Conservation (phyloP, 257 asterid genomes). For the Fraxinus pennsylvanica region DNA sequence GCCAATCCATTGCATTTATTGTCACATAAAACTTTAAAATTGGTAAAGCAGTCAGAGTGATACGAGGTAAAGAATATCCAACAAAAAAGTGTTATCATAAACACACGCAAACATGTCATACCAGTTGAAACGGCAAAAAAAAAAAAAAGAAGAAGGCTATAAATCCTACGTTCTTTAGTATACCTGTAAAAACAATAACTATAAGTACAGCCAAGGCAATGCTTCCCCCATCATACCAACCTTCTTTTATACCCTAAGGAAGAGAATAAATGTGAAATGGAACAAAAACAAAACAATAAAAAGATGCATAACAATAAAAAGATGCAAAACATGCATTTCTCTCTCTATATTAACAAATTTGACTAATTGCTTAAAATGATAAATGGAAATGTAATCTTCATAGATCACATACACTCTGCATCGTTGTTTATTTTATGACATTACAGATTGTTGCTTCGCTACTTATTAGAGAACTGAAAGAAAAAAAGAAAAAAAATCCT, state of each 20-base stretch:
- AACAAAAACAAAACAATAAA: not conserved
- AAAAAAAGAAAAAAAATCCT: not conserved
- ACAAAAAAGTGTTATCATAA: not conserved
- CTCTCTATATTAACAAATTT: not conserved
- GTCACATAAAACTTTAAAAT: not conserved
- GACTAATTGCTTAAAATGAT: not conserved
- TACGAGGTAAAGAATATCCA: not conserved
- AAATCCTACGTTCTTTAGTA: not conserved
- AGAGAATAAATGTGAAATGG: constrained; percentile 18
- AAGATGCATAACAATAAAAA: not conserved
- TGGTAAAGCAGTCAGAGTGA: not conserved
- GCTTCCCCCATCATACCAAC: constrained; percentile 99
- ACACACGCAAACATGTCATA: not conserved
- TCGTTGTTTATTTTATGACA: not conserved
- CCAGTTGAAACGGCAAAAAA: constrained; percentile 9
- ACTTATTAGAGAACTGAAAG: not conserved
- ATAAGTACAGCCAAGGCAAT: constrained; percentile 85
- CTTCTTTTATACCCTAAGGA: constrained; percentile 84
- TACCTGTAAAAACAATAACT: constrained; percentile 87
- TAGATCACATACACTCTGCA: not conserved
- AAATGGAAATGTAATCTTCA: not conserved
- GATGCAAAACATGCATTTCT: constrained; percentile 2
- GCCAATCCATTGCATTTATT: not conserved
- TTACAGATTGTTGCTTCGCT: not conserved
- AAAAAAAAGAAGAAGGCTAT: not conserved